Evolutionary conservation across 75 land plant species (phyloP).

Genomic region (Picea sitchensis): DNA sequence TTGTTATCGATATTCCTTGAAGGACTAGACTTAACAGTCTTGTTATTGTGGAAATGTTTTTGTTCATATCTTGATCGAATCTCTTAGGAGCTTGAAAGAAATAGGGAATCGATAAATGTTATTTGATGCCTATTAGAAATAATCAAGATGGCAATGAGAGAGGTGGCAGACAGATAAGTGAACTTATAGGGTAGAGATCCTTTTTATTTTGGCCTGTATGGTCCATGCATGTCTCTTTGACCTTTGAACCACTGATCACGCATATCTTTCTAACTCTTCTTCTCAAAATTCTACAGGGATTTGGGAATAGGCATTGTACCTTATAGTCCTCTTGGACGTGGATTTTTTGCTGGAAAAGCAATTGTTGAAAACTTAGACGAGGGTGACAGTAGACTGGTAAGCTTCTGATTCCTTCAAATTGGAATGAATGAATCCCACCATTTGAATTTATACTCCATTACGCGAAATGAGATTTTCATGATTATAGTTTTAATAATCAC

Average conservation of each 20-base stretch:
- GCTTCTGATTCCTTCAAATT: neutral
- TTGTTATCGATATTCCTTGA: no score
- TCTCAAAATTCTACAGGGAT: constrained; percentile 32
- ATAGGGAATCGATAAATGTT: neutral
- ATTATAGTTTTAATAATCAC: no score
- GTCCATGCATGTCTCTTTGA: neutral
- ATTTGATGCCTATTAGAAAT: neutral
- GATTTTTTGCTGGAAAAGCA: constrained; percentile 61
- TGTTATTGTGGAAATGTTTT: neutral
- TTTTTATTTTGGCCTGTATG: neutral
- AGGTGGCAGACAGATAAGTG: neutral
- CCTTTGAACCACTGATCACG: neutral
- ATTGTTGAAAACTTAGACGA: constrained; percentile 35
- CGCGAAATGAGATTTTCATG: neutral
- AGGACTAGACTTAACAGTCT: neutral
- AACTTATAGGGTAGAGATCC: neutral
- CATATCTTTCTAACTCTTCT: neutral
- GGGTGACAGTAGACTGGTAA: constrained; percentile 4
- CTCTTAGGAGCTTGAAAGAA: neutral
- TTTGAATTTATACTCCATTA: neutral
- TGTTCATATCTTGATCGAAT: neutral
- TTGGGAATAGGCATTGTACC: constrained; percentile 71
- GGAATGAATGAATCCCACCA: neutral
- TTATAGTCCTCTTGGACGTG: constrained; percentile 68
- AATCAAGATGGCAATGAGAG: neutral